A percentile compares a stretch with the other conserved stretches of the same genome.
Evolutionary conservation across 495 filamentous ascomycete species (phyloP).

Genomic region (Neurospora tetraspora): DNA sequence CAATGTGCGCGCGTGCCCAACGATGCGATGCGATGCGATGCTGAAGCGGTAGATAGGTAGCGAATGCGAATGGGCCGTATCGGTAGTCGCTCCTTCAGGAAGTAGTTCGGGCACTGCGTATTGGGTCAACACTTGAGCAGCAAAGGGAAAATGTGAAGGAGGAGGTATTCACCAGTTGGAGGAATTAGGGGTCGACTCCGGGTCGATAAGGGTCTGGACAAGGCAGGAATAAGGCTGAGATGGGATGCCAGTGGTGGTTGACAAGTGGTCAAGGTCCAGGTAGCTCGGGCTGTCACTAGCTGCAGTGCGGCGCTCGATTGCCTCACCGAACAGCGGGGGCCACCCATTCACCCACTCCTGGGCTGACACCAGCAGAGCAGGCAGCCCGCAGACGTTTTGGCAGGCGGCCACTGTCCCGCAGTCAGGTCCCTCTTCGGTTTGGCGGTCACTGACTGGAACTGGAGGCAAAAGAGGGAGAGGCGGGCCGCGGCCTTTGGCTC

Average conservation of each 20-base stretch:
- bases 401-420: neutral
- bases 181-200: neutral
- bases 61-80: neutral
- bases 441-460: neutral
- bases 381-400: neutral
- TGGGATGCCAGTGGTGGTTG: neutral
- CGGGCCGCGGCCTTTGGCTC: neutral
- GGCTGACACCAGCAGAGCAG: neutral
- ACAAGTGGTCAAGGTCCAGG: neutral
- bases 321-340: neutral
- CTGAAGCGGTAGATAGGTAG: neutral
- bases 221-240: neutral
- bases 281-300: neutral
- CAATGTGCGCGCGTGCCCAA: neutral
- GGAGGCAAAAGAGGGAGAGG: neutral
- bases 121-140: neutral
- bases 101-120: neutral
- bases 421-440: neutral
- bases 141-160: neutral
- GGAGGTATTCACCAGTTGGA: neutral
- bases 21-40: neutral
- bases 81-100: neutral
- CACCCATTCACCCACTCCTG: neutral
- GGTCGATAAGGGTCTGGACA: neutral
- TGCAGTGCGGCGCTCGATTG: neutral